These are phyloP conservation scores for Trichocomaceae sp. DNA, from an alignment of 2,329 filamentous ascomycete genomes.

Conservation along the genomic window DNA sequence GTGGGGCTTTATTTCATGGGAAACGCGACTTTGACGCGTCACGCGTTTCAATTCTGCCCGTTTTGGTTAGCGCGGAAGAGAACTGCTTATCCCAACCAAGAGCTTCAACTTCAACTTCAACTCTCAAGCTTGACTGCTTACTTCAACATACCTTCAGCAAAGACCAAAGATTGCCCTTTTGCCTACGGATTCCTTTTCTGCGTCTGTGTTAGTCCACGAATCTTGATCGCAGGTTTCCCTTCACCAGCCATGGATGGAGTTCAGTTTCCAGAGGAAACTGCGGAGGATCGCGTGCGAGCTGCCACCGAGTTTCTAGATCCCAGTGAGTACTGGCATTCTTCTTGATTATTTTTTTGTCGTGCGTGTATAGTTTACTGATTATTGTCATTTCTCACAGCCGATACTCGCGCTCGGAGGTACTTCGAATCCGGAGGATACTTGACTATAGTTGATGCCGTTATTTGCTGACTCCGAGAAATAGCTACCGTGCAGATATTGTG, in stretches of 20 bases:
- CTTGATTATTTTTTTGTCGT: neutral
- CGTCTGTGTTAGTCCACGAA: neutral
- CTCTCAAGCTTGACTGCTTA: neutral
- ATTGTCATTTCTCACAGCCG: slow-evolving; percentile 37
- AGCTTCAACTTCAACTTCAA: neutral
- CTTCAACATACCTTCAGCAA: neutral
- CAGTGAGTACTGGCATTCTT: slow-evolving; percentile 50
- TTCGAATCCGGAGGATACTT: slow-evolving; percentile 11
- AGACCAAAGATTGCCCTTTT: neutral
- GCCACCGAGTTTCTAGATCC: slow-evolving; percentile 94
- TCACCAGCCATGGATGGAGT: slow-evolving; percentile 57
- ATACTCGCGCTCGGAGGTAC: slow-evolving; percentile 51
- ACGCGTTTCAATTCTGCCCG: slow-evolving; percentile 12
- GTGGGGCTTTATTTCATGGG: neutral
- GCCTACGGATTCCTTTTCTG: neutral
- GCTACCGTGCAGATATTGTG: slow-evolving; percentile 86
- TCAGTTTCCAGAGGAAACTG: slow-evolving; percentile 76
- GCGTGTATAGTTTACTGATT: slow-evolving; percentile 10
- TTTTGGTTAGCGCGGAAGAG: slow-evolving; percentile 7
- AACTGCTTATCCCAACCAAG: neutral
- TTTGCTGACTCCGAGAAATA: slow-evolving; percentile 34
- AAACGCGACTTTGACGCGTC: slow-evolving; percentile 11
- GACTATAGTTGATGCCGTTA: neutral
- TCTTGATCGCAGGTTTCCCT: neutral
- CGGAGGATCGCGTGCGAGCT: slow-evolving; percentile 73